These are phyloP conservation scores for Solanum chiquidenum DNA, from an alignment of 257 asterid species.

Conservation along the genomic window DNA sequence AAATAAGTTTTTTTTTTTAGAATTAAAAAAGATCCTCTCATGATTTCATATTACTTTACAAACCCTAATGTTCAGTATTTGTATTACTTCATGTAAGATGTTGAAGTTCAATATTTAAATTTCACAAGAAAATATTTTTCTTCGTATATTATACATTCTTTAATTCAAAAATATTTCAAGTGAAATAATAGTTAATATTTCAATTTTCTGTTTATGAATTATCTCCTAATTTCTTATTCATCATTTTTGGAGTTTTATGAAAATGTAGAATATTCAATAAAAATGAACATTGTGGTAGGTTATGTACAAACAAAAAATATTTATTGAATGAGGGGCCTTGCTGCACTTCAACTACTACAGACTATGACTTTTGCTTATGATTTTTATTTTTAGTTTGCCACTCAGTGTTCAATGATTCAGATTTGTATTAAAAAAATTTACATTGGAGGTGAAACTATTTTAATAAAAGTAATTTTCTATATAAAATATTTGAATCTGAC, in stretches of 20 bases:
- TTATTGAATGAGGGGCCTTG: background rate
- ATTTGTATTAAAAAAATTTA: too few relatives aligned
- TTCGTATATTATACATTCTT: too few relatives aligned
- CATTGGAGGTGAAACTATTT: rapidly evolving
- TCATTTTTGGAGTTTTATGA: background rate
- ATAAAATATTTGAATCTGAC: too few relatives aligned
- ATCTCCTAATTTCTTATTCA: background rate
- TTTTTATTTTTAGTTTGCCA: background rate
- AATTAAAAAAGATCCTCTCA: too few relatives aligned
- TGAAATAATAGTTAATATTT: background rate
- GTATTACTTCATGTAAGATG: too few relatives aligned
- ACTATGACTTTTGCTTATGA: background rate
- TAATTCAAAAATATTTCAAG: background rate
- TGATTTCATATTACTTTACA: too few relatives aligned
- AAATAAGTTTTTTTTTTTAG: too few relatives aligned
- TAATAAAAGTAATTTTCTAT: too few relatives aligned
- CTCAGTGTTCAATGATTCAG: too few relatives aligned
- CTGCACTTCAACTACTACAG: background rate
- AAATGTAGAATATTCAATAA: background rate
- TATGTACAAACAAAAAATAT: background rate
- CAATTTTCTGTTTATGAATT: background rate
- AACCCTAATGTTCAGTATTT: too few relatives aligned
- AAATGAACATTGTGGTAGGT: background rate
- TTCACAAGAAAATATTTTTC: too few relatives aligned
- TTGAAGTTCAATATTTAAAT: too few relatives aligned